Percentiles rank a stretch among this genome's conserved stretches.
Evolutionary conservation across 768 basidiomycete species (phyloP).

Genomic region (Suillus bovinus): DNA sequence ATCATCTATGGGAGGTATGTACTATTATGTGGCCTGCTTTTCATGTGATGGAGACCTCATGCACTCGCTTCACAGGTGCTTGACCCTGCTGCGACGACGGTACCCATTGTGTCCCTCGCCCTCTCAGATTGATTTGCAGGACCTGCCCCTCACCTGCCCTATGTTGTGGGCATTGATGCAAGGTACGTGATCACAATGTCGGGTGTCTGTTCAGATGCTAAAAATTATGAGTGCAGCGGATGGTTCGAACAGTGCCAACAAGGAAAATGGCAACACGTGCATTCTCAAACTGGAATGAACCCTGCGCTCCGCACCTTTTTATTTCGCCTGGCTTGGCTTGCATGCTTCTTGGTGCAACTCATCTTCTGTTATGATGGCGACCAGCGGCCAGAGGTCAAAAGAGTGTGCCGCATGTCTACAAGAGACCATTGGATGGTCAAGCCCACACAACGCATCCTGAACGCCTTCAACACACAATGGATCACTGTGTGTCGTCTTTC

Average conservation of each 20-base stretch:
- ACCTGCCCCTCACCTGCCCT: neutral
- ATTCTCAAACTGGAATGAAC: neutral
- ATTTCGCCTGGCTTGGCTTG: neutral
- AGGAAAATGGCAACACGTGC: neutral
- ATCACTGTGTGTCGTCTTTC: neutral
- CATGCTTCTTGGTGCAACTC: neutral
- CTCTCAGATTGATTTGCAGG: neutral
- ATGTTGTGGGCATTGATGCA: neutral
- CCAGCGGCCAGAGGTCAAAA: neutral
- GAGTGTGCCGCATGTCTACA: neutral
- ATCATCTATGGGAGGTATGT: neutral
- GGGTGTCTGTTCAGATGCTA: neutral
- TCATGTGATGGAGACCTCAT: too few species aligned
- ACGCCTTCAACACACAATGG: neutral
- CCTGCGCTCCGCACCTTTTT: neutral
- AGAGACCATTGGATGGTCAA: slow-evolving; percentile 6
- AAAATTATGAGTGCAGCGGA: neutral
- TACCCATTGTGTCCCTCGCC: neutral
- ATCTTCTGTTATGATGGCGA: neutral
- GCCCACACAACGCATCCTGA: slow-evolving; percentile 7
- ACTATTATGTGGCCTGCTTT: too few species aligned
- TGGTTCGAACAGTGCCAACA: slow-evolving; percentile 5
- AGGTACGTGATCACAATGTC: neutral
- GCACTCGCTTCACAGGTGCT: too few species aligned
- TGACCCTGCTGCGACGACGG: neutral